Evolutionary conservation across 1,139 yeast species (phyloP), one percentile per base, ranked within the genome.

Genomic region (Lodderomyces parapsilosis): DNA sequence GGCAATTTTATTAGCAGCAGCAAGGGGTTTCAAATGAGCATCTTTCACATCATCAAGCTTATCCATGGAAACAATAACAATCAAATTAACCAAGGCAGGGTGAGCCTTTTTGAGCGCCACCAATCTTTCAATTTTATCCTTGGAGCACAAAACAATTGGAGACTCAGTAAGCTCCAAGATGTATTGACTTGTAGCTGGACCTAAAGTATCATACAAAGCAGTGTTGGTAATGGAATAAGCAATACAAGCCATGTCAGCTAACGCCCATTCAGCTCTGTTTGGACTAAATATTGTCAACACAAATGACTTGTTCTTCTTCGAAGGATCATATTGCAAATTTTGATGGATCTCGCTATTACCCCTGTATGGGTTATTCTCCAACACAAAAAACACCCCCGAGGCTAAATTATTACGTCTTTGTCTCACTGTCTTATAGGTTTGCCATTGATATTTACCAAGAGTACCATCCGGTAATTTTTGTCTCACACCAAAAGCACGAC

Each of bases 311-410:
- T 56, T 53, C 6, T 55, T 55, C 31, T 66, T 66, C 18, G 54
- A 50, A 25, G 56, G 52, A 25, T 53, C 51, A 36, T 54, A 53
- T 2, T 43, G 40, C 42, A 69, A 58, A 38, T 59, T 61, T 10
- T 48, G 44, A 44, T 66, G 69, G 37, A 62, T 56, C 17, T 54
- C 56, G 14, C 58, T 55, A 14, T 62, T 54, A 24, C 65, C 57
- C 40, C 59, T 60, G 54, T 52, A 71, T 49, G 74, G 68, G 49
- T 74, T 76, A 47, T 70, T 66, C 31, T 60, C 58, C 43, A 81
- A 74, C n/a, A 78, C 60, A 39, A 78, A 70, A 50, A 81, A 69
- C 24, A 86, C 54, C 9, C 94, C 95, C 3, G 87, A 66, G 4
- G 90, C 94, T 36, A 86, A 66, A 42, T 76, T 62, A 40, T 63